phyloP scores from a whole-genome alignment of 2,329 filamentous ascomycete genomes.

The Nemania abortiva region DNA sequence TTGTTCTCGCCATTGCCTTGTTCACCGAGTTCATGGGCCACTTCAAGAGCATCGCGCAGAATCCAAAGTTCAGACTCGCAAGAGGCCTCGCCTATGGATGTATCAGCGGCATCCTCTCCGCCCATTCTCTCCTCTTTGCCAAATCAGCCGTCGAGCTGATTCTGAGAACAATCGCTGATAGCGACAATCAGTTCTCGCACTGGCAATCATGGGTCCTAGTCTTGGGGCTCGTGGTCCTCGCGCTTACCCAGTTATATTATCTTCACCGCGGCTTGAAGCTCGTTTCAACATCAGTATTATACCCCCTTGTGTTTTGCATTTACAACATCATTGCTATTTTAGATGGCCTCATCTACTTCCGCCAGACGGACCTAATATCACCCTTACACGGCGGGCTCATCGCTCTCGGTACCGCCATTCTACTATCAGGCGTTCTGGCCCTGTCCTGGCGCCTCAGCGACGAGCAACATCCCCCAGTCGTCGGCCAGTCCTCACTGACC shows the following conservation, averaged over 20 bases:
- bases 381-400: slow-evolving; percentile 83
- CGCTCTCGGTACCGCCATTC: slow-evolving; percentile 84
- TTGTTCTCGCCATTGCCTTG: slow-evolving; percentile 77
- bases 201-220: slow-evolving; percentile 97
- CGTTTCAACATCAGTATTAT: slow-evolving; percentile 94
- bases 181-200: slow-evolving; percentile 91
- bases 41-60: slow-evolving; percentile 67
- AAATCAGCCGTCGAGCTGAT: slow-evolving; percentile 97
- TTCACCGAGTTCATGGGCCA: slow-evolving; percentile 68
- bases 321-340: slow-evolving; percentile 99
- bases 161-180: slow-evolving; percentile 85
- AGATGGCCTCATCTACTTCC: slow-evolving; percentile 96
- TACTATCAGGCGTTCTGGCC: slow-evolving; percentile 88
- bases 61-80: slow-evolving; percentile 76
- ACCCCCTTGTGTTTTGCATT: slow-evolving; percentile 97
- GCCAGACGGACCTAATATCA: slow-evolving; percentile 84
- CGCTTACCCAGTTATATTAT: slow-evolving; percentile 93
- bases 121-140: slow-evolving; percentile 90
- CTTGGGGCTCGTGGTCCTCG: slow-evolving; percentile 81
- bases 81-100: slow-evolving; percentile 89
- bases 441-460: slow-evolving; percentile 94
- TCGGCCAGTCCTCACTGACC: slow-evolving; percentile 76
- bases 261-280: slow-evolving; percentile 93
- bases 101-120: slow-evolving; percentile 92
- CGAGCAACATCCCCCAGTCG: slow-evolving; percentile 72